Conservation (phyloP, 2,329 filamentous ascomycete species). For the Claviceps citrina region DNA sequence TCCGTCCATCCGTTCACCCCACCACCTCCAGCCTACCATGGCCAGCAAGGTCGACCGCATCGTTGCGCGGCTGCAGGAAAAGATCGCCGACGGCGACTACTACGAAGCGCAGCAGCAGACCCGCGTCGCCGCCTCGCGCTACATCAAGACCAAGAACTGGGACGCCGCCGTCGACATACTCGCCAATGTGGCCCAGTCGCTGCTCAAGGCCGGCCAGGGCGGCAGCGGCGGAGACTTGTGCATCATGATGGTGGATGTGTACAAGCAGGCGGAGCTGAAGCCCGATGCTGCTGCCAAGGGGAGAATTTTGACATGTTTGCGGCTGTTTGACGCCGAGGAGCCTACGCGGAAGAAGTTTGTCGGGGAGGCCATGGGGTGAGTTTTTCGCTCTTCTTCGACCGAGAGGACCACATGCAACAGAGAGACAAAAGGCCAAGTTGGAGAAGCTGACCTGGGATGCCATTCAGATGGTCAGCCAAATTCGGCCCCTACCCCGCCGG, state of each 20-base stretch:
- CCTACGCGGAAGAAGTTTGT: constrained; percentile 89
- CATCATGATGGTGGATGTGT: constrained; percentile 77
- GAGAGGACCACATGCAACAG: background rate
- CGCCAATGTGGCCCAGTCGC: constrained; percentile 64
- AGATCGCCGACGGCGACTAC: constrained; percentile 80
- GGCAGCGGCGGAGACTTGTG: constrained; percentile 84
- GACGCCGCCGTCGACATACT: constrained; percentile 74
- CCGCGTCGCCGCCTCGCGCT: constrained; percentile 83
- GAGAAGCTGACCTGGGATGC: constrained; percentile 6
- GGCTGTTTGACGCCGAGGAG: constrained; percentile 68
- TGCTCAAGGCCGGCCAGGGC: constrained; percentile 84
- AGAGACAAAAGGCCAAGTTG: background rate
- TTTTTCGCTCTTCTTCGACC: constrained; percentile 5
- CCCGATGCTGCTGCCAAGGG: constrained; percentile 62
- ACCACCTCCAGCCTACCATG: constrained; percentile 13
- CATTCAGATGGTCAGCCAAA: constrained; percentile 60
- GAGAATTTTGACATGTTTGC: constrained; percentile 60
- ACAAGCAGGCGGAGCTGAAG: constrained; percentile 69
- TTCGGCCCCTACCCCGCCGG: constrained; percentile 78
- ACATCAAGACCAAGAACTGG: constrained; percentile 80
- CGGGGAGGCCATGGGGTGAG: constrained; percentile 62
- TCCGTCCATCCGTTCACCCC: background rate
- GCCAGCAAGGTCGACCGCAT: constrained; percentile 31
- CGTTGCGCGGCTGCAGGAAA: constrained; percentile 57
- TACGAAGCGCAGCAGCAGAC: constrained; percentile 99